These are phyloP conservation scores for Solanum chacoense DNA, from an alignment of 305 asterid species.

Conservation along the genomic window DNA sequence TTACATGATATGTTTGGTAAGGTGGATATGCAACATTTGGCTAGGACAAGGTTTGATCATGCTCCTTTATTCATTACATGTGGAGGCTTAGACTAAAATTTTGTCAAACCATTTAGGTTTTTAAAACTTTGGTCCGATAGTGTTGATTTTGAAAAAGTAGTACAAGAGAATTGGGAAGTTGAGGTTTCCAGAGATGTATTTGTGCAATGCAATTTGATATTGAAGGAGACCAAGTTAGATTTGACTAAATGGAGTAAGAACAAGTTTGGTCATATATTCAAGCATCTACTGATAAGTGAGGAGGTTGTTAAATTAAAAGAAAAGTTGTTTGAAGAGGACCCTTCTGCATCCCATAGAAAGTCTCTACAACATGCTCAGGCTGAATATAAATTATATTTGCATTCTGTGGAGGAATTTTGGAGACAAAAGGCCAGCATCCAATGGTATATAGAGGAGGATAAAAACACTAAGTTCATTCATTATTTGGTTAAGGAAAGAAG, in stretches of 20 bases:
- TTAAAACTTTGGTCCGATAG: too few species aligned
- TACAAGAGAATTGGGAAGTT: background rate
- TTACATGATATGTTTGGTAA: background rate
- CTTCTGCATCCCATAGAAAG: background rate
- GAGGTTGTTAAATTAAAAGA: background rate
- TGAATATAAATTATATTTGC: background rate
- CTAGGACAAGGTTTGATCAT: background rate
- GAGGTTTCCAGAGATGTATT: background rate
- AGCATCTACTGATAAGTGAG: background rate
- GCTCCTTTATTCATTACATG: too few species aligned
- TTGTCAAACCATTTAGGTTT: background rate
- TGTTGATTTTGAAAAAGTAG: background rate
- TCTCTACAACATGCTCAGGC: background rate
- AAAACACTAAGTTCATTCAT: background rate
- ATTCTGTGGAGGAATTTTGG: background rate
- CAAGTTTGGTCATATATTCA: background rate
- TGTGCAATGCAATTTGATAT: background rate
- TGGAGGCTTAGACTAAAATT: background rate
- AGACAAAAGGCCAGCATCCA: background rate
- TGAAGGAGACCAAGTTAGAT: background rate
- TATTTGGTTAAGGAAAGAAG: background rate
- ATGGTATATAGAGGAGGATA: too few species aligned
- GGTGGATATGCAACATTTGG: background rate
- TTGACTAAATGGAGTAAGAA: background rate
- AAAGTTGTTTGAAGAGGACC: background rate